A percentile compares a stretch with the other conserved stretches of the same genome.
Evolutionary conservation across 2,329 filamentous ascomycete genomes (phyloP).

Genomic region (Botrytis deweyae): DNA sequence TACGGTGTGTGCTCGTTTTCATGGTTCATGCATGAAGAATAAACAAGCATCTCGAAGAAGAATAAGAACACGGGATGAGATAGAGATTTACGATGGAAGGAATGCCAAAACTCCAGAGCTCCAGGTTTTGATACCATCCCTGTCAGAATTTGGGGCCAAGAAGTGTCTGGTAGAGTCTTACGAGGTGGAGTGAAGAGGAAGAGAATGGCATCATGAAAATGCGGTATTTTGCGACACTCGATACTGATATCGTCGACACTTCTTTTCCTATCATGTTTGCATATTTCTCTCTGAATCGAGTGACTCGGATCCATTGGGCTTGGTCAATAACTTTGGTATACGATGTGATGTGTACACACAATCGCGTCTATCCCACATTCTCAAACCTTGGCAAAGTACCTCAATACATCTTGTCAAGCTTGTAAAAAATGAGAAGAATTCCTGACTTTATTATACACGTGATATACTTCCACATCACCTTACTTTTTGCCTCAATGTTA

Average conservation of each 20-base stretch:
- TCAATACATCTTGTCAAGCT: background rate
- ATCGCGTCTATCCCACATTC: background rate
- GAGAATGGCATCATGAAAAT: background rate
- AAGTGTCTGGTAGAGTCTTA: too few species aligned
- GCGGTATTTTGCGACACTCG: background rate
- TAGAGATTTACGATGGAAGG: background rate
- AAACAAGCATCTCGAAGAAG: background rate
- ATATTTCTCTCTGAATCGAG: background rate
- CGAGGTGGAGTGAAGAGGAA: background rate
- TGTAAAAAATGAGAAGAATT: background rate
- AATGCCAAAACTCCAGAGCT: background rate
- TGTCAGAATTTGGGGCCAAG: background rate
- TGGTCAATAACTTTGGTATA: background rate
- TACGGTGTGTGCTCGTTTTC: slow-evolving; percentile 2
- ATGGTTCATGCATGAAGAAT: slow-evolving; percentile 17
- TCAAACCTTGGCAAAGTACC: background rate
- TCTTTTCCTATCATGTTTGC: background rate
- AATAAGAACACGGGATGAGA: background rate
- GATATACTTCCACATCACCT: background rate
- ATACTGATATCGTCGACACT: background rate
- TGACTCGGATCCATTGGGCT: background rate
- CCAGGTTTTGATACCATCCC: background rate
- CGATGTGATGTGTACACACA: background rate
- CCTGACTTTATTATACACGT: background rate
- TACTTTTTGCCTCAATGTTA: background rate